Conservation (phyloP, 2,329 filamentous ascomycete genomes). For the Alternaria arbusti region DNA sequence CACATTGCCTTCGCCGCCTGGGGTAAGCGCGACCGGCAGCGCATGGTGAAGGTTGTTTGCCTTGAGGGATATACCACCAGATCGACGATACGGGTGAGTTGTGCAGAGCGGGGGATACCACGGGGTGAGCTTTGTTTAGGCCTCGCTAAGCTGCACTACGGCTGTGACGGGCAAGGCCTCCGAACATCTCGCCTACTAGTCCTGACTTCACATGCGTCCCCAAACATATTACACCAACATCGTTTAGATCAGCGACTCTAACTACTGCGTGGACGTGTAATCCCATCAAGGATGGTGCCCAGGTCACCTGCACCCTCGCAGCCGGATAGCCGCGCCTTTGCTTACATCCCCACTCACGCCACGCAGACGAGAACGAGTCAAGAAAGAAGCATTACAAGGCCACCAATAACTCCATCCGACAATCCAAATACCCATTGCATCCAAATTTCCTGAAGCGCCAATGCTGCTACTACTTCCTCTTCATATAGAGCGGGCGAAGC, state of each 20-base stretch:
- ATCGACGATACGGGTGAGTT: conserved; percentile 11
- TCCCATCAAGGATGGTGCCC: background rate
- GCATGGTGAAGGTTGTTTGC: conserved; percentile 4
- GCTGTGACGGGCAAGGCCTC: conserved; percentile 8
- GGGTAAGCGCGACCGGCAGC: conserved; percentile 3
- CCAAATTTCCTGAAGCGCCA: background rate
- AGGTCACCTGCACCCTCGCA: background rate
- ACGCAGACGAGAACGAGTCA: background rate
- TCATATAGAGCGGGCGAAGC: conserved; percentile 6
- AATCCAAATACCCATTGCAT: background rate
- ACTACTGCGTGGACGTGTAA: background rate
- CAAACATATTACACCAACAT: background rate
- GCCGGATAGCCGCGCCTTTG: background rate
- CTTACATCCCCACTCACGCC: background rate
- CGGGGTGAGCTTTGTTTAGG: conserved; percentile 1
- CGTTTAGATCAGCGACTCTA: background rate
- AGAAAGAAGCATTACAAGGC: background rate
- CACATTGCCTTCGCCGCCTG: background rate
- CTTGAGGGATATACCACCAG: conserved; percentile 5
- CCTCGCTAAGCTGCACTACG: conserved; percentile 10
- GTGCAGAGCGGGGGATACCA: conserved; percentile 10
- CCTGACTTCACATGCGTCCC: conserved; percentile 13
- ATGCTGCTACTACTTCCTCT: background rate
- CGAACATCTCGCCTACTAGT: conserved; percentile 3
- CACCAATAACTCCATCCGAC: background rate